Base-by-base conservation (phyloP, 306 rosid genomes). In the Quercus rubra region DNA sequence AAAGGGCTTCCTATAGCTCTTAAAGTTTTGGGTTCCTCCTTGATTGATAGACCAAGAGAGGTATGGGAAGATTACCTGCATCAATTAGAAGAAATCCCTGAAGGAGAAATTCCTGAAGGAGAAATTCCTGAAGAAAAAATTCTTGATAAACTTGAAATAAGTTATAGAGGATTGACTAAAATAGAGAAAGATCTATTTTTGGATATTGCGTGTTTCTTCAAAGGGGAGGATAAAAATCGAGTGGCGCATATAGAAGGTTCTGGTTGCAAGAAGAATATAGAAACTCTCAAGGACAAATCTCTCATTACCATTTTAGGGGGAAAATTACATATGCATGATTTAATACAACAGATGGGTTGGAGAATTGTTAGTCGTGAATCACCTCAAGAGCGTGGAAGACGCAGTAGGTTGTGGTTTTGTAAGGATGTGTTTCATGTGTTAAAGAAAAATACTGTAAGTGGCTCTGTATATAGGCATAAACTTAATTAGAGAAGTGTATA, bases 1-100 rank as follows among this genome's bases (percentile, higher is more conserved):
- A 25, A 54, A 10, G 86, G 86, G 61, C 80, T 78, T 79, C 86
- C 86, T 18, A 31, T 83, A 74, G 74, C 83, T 23, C 83, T 83
- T 27, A 58, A 74, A 74, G 77, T 78, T n/a, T 7, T 69, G n/a
- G 77, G 86, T 46, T 78, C 77, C 55, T 69, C 55, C 20, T 58
- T 83, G 14, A 52, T 51, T 19, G 75, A 19, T 74, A 78, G 79
- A n/a, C 17, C 27, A 11, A 1, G 52, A 57, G 1, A 2, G 15
- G 61, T 58, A 51, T 78, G 83, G 86, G 5, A 74, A 83, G 66
- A 71, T 74, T 31, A 54, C 38, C 76, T 33, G 5, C 15, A 23
- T 33, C 52, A 68, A 52, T 46, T 78, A 19, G n/a, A 66, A 18
- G 23, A 54, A 78, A 55, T 23, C 19, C 81, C n/a, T 2, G n/a